Base-by-base conservation (phyloP, 148 eudicot genomes). In the Tetragonia tetragonoides region DNA sequence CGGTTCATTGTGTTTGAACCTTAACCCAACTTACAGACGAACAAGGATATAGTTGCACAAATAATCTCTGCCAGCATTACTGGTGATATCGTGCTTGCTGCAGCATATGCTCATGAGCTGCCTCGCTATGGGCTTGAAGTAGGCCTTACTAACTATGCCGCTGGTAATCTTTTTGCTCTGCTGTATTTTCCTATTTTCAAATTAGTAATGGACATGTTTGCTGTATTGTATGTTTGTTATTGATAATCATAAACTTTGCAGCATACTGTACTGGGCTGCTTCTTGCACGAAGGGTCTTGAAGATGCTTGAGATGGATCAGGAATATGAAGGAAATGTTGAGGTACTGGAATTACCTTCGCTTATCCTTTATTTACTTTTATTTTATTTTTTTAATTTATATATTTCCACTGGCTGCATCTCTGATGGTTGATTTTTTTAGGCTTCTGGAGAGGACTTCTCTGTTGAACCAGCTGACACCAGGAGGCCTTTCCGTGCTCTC, bases 401-500 rank as follows among this genome's bases (percentile, higher is more conserved):
- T 5, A 24, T 73, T 40, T 28, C 34, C 34, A 28, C 34, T 28
- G 34, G 34, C 34, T 28, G 44, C 17, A 17, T 78, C 8, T 15
- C 64, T 53, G 17, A 62, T 47, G n/a, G 1, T 10, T 38, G 24
- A 20, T 73, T 44, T 75, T 51, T 16, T 39, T 68, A 93, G 94
- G 97, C 97, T 16, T 83, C 91, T 57, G 95, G 97, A 18, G 97
- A 93, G 78, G 95, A 93, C 84, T 93, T 69, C 83, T 90, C 93
- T 46, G 95, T 93, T 76, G 97, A 93, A 75, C 95, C 95, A 65
- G 87, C 85, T 34, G 97, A 89, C 3, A 79, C 83, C 72, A 85
- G 97, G 85, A 89, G 95, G 85, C 97, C 95, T 20, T 93, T 90
- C 89, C 91, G 95, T 68, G 97, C 95, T 67, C 90, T 93, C 3